These are phyloP conservation scores for Coemansia sp. DNA, from an alignment of 192 early-diverging fungal species.

Conservation along the genomic window DNA sequence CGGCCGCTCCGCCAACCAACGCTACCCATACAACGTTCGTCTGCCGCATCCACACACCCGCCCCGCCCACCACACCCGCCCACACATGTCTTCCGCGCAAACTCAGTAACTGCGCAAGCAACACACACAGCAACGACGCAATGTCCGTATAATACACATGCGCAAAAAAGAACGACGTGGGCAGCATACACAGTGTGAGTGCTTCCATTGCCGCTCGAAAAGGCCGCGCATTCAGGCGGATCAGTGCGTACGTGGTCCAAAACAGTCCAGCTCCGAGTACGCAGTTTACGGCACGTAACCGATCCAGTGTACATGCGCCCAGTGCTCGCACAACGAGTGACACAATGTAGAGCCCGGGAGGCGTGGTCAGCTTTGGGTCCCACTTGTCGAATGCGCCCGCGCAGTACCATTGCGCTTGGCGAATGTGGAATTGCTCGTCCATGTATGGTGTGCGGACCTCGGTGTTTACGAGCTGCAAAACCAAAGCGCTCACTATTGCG, in stretches of 20 bases:
- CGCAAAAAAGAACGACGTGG: conserved; percentile 80
- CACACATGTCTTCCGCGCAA: conserved; percentile 44
- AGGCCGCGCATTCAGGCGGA: conserved; percentile 11
- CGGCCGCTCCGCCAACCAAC: conserved; percentile 56
- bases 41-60: conserved; percentile 76
- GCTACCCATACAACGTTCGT: conserved; percentile 90
- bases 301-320: conserved; percentile 35
- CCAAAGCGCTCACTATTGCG: conserved; percentile 24
- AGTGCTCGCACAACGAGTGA: conserved; percentile 9
- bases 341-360: conserved; percentile 82
- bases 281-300: conserved; percentile 67
- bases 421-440: conserved; percentile 96
- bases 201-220: conserved; percentile 23
- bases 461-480: conserved; percentile 22
- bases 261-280: conserved; percentile 61
- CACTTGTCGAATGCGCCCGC: conserved; percentile 65
- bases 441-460: conserved; percentile 41
- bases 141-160: conserved; percentile 93
- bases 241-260: conserved; percentile 45
- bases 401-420: conserved; percentile 88
- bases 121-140: conserved; percentile 77
- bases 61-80: conserved; percentile 61
- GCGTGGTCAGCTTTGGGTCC: conserved; percentile 97
- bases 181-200: conserved; percentile 65
- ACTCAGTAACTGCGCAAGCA: conserved; percentile 63